Base-by-base conservation (phyloP, 2,329 filamentous ascomycete genomes). In the Aureobasidium sp. region DNA sequence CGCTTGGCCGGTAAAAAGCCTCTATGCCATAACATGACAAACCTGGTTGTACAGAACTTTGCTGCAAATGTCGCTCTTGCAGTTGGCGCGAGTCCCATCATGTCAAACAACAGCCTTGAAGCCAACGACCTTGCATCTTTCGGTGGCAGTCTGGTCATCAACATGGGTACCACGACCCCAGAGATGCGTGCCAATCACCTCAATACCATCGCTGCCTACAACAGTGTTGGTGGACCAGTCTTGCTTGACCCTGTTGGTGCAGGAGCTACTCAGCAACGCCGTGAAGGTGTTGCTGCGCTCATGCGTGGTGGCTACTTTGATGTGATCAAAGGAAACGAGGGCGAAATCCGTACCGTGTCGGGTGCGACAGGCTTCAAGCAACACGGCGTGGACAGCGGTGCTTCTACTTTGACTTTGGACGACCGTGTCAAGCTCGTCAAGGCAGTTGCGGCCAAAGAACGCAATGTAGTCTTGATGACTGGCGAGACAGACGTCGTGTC, bases 1-100 rank as follows among this genome's bases (percentile, higher is more conserved):
- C 74, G 76, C 5, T 78, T 95, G 42, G 79, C 79, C 4, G 67
- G 74, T 2, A 75, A 71, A 38, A 84, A 79, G 54, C 90, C 90
- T 0, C 76, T 97, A 19, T 86, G 86, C 47, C 91, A 97, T 71
- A 96, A 95, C 71, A 97, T 97, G 88, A 97, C 93, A 50, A 97
- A 97, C 67, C 77, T 90, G 49, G 91, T 97, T 0, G 91, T 96
- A 19, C 90, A 95, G 64, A 95, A 96, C 71, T 87, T 97, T 63
- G 88, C 90, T 14, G 91, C 93, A 49, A 96, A 95, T 64, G 85
- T 96, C 3, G 89, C 88, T 34, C 78, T 96, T 14, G 81, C 85
- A 29, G 78, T 94, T 17, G 91, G 91, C 30, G 86, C 87, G 11
- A 93, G 86, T 17, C 91, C 91, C 34, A 96, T 96, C 68, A 97